Evolutionary conservation across 2,329 filamentous ascomycete genomes (phyloP).

Genomic region (Mycocentrospora acerina): DNA sequence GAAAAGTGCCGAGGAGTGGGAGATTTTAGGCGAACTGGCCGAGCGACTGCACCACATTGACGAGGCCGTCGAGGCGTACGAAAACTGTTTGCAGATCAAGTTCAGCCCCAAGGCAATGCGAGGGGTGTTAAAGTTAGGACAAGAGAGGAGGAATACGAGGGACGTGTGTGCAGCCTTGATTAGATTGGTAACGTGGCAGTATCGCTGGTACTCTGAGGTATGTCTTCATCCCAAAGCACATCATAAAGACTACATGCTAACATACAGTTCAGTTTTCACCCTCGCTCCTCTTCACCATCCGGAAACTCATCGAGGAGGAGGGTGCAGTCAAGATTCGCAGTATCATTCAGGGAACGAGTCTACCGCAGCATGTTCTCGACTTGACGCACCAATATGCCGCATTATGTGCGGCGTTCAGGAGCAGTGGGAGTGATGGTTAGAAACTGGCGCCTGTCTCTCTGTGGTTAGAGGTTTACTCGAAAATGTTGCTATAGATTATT

Average conservation of each 20-base stretch:
- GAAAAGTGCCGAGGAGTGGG: slow-evolving; percentile 97
- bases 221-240: slow-evolving; percentile 3
- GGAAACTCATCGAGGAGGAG: slow-evolving; percentile 94
- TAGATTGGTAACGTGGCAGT: slow-evolving; percentile 93
- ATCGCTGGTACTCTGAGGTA: slow-evolving; percentile 96
- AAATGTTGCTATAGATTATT: slow-evolving; percentile 1
- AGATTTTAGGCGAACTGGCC: slow-evolving; percentile 90
- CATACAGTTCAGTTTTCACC: slow-evolving; percentile 71
- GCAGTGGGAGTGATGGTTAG: slow-evolving; percentile 85
- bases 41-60: slow-evolving; percentile 89
- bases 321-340: slow-evolving; percentile 96
- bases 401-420: slow-evolving; percentile 90
- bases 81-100: slow-evolving; percentile 79
- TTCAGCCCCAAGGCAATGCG: slow-evolving; percentile 93
- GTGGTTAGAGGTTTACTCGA: background rate
- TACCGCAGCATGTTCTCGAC: slow-evolving; percentile 90
- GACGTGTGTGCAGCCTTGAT: slow-evolving; percentile 85
- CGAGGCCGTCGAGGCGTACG: slow-evolving; percentile 91
- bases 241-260: too few species aligned
- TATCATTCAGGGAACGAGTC: slow-evolving; percentile 92
- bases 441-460: background rate
- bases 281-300: slow-evolving; percentile 80
- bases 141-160: slow-evolving; percentile 74
- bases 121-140: slow-evolving; percentile 78
- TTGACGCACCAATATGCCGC: slow-evolving; percentile 95